Conservation (phyloP, 257 asterid genomes). For the Asclepias syriaca region DNA sequence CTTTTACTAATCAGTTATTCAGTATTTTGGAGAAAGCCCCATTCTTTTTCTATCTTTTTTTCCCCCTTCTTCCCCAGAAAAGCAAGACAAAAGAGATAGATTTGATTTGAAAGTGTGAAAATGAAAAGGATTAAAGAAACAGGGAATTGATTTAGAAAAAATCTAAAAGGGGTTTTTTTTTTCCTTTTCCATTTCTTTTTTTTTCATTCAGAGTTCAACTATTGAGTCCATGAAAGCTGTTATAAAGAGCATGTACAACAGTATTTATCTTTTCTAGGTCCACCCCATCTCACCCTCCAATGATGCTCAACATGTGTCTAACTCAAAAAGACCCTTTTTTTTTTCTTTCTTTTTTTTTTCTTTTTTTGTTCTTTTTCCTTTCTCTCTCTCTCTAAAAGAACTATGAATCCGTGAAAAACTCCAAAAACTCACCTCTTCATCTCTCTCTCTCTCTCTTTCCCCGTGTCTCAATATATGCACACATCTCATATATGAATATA, state of each 20-base stretch:
- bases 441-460: neutral
- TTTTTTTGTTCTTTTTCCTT: neutral
- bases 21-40: neutral
- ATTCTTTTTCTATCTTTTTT: neutral
- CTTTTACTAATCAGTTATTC: constrained; percentile 1
- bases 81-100: constrained; percentile 21
- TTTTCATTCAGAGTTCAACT: constrained; percentile 6
- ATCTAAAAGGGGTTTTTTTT: constrained; percentile 13
- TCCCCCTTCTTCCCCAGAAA: neutral
- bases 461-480: neutral
- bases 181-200: too few relatives aligned
- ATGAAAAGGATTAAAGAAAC: neutral
- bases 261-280: constrained; percentile 14
- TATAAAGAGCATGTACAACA: neutral
- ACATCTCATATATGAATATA: neutral
- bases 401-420: neutral
- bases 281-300: constrained; percentile 16
- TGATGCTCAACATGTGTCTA: constrained; percentile 1
- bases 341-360: neutral
- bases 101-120: constrained; percentile 18
- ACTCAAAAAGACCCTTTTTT: neutral
- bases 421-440: neutral
- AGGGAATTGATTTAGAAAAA: constrained; percentile 11
- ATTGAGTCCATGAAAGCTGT: constrained; percentile 16
- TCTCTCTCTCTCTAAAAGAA: too few relatives aligned